These are phyloP conservation scores for Aspergillus fumigatus DNA, from an alignment of 2,329 filamentous ascomycete genomes.

Conservation along the genomic window DNA sequence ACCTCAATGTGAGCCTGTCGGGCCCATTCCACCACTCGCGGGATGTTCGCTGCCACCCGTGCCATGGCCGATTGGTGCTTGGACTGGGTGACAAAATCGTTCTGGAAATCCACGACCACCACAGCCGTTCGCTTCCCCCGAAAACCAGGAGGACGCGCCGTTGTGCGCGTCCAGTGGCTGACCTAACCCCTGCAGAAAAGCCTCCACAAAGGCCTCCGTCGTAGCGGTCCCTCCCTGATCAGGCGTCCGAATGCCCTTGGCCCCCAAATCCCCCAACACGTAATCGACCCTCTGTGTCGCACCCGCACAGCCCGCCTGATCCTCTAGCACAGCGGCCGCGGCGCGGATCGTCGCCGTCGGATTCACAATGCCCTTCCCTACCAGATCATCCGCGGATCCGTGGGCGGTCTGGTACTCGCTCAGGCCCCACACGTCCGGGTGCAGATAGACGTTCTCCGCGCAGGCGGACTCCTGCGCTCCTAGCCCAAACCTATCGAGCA, in stretches of 20 bases:
- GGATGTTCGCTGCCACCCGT: neutral
- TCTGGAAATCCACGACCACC: constrained; percentile 4
- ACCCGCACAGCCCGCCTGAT: neutral
- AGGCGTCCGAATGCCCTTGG: neutral
- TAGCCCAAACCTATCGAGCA: constrained; percentile 1
- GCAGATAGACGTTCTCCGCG: constrained; percentile 4
- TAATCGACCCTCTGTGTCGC: neutral
- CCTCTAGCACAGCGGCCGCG: neutral
- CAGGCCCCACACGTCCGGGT: neutral
- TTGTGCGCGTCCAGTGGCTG: neutral
- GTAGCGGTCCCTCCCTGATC: neutral
- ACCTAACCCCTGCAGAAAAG: neutral
- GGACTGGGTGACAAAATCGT: constrained; percentile 1
- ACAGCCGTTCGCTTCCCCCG: neutral
- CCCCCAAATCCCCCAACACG: neutral
- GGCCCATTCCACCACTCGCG: neutral
- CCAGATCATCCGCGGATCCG: constrained; percentile 2
- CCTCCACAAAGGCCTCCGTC: neutral
- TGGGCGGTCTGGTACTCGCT: constrained; percentile 6
- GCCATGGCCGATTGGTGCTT: neutral
- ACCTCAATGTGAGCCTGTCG: neutral
- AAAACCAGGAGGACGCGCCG: too few relatives aligned
- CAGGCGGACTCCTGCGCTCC: neutral
- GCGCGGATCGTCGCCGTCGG: constrained; percentile 1
- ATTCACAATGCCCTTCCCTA: neutral